Evolutionary conservation across 106 monocot genomes (phyloP).

Genomic region (Ottelia alismoides): DNA sequence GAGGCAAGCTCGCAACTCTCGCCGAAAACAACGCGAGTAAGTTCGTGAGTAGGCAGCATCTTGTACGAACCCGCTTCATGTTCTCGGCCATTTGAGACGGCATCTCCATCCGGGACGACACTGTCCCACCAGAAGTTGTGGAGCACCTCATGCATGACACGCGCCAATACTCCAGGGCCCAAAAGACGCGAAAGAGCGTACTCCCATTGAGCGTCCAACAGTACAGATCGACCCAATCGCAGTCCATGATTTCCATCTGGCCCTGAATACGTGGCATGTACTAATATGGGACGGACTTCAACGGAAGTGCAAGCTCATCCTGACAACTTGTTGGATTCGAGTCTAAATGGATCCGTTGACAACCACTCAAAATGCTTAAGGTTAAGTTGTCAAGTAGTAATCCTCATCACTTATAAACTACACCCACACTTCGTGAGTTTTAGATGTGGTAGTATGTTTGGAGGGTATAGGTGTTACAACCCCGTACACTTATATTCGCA

Average conservation of each 20-base stretch:
- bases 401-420: too few species aligned
- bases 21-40: conserved; percentile 41
- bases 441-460: too few species aligned
- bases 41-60: conserved; percentile 42
- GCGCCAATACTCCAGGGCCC: conserved; percentile 69
- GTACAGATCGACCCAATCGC: conserved; percentile 91
- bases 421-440: too few species aligned
- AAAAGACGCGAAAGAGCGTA: conserved; percentile 42
- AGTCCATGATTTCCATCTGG: conserved; percentile 94
- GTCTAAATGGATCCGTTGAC: too few species aligned
- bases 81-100: conserved; percentile 28
- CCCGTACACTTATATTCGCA: too few species aligned
- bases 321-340: too few species aligned
- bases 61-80: conserved; percentile 30
- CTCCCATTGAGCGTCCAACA: conserved; percentile 97
- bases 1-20: conserved; percentile 64
- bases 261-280: conserved; percentile 98
- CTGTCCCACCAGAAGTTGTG: conserved; percentile 78
- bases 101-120: conserved; percentile 79
- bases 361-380: too few species aligned
- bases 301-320: conserved; percentile 78
- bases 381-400: too few species aligned
- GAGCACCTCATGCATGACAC: conserved; percentile 55
- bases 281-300: conserved; percentile 72
- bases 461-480: too few species aligned